Percentiles rank a stretch among this genome's conserved stretches.
These are phyloP conservation scores for Acanthamoeba culbertsoni DNA, from an alignment of 208 protist genomes.

Conservation along the genomic window DNA sequence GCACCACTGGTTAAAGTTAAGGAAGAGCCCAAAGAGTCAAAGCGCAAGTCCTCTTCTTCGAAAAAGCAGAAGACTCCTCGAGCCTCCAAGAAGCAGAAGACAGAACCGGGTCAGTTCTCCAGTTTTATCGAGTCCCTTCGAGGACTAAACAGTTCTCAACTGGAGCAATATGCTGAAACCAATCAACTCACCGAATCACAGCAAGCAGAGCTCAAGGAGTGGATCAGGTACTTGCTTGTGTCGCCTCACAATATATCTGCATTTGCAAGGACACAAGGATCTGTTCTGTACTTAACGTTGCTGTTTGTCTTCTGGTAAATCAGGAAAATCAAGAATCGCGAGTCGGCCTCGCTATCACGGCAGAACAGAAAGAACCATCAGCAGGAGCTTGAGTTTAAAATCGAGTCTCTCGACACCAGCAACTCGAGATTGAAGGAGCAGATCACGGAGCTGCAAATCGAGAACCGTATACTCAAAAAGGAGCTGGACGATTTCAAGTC, in stretches of 20 bases:
- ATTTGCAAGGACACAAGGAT: too few relatives aligned
- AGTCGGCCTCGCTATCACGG: not conserved
- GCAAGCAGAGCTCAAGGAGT: not conserved
- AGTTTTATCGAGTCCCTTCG: not conserved
- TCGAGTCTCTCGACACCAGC: not conserved
- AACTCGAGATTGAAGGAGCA: not conserved
- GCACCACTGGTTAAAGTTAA: not conserved
- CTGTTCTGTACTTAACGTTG: not conserved
- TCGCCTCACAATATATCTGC: too few relatives aligned
- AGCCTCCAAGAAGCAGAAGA: constrained; percentile 5
- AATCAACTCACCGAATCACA: not conserved
- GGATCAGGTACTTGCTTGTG: constrained; percentile 27
- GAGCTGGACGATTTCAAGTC: constrained; percentile 6
- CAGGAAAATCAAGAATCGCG: constrained; percentile 29
- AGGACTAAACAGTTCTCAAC: not conserved
- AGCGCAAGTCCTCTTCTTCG: not conserved
- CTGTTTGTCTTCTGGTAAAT: not conserved
- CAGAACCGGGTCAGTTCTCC: not conserved
- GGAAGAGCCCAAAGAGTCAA: not conserved
- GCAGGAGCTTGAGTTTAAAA: not conserved
- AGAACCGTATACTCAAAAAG: not conserved
- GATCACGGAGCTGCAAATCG: constrained; percentile 18
- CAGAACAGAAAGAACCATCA: constrained; percentile 16
- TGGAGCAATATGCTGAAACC: not conserved
- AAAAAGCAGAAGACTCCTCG: not conserved